Evolutionary conservation across 345 rosid genomes (phyloP), one percentile per base, ranked within the genome.

Genomic region (Camelina hispida): DNA sequence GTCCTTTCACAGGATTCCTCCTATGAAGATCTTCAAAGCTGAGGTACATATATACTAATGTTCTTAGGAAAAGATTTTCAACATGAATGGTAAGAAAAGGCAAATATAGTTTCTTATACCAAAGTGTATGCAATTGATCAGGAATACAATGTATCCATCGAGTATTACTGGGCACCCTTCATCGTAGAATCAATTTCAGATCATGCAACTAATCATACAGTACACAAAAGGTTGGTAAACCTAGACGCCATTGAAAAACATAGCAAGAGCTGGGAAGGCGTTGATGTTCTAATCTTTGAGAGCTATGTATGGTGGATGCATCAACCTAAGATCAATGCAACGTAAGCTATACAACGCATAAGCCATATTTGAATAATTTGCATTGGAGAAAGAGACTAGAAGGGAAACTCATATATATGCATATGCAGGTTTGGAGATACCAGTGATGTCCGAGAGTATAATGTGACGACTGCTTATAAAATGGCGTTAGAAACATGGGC

Each of bases 301-400:
- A 90, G 97, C 83, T 91, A 94, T 28, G 89, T 91, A 0, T 94
- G 97, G 99, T 94, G 99, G 99, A 91, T 94, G 99, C 77, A 86
- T 85, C 87, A 79, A 53, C 97, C 97, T 35, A 71, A 72, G 53
- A 88, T 91, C 77, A 94, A 94, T 63, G 99, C 91, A 6, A 90
- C 97, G 96, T 90, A 80, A 83, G 92, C 68, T 50, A 15, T n/a
- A 55, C 48, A 48, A 40, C 17, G 3, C 35, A 17, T 32, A 22
- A 69, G 22, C 34, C 11, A 23, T 16, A 55, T 4, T 1, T 6
- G 4, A 15, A 44, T 63, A 57, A 1, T 53, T 22, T 58, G 62
- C 38, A 30, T 63, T 32, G 1, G 8, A 44, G 2, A 12, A 44
- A 44, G 9, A n/a, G 43, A 34, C 16, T 65, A 34, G 32, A 58